Base-by-base conservation (phyloP, 768 basidiomycete genomes). In the Macrolepiota dolichaula region DNA sequence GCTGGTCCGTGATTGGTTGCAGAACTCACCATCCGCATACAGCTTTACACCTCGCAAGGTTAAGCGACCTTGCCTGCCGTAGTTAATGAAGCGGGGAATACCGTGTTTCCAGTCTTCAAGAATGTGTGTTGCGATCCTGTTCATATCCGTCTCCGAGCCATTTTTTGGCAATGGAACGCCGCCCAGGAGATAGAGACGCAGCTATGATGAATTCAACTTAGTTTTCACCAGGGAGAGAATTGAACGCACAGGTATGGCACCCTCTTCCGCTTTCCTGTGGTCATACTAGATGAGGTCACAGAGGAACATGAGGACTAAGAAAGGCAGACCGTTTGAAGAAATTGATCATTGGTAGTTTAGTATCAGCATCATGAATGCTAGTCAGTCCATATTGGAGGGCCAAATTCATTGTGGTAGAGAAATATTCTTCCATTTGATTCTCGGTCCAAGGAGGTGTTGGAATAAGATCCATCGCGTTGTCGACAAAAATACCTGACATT, bases 401-500 rank as follows among this genome's bases (percentile, higher is more conserved):
- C 65, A 92, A 86, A 27, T 74, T 72, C 46, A 89, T 78, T 0
- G 92, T 81, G 12, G 77, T 75, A n/a, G 85, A 74, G 59, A 91
- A 88, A 68, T 83, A 91, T 4, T 70, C 68, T n/a, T 79, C 72
- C 63, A 81, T 76, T 66, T 87, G 81, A 55, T 85, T 78, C 27
- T 85, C 78, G 0, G 83, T 81, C 79, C 85, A 86, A 1, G 79
- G 68, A 0, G 94, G 95, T 11, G 76, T 74, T 1, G 82, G 85
- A 17, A 97, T 81, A 36, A 96, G 80, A 13, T 71, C 67, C 85
- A 94, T 93, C 0, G 96, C 96, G 35, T 92, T 92, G 73, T 98
- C 96, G 32, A 96, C 76, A 62, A 95, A 88, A 19, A 94, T 75
- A 5, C 92, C 92, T 81, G 35, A 5, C n/a, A 11, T 9, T 17